Conservation (phyloP, 257 asterid genomes). For the Lavandula angustifolia region DNA sequence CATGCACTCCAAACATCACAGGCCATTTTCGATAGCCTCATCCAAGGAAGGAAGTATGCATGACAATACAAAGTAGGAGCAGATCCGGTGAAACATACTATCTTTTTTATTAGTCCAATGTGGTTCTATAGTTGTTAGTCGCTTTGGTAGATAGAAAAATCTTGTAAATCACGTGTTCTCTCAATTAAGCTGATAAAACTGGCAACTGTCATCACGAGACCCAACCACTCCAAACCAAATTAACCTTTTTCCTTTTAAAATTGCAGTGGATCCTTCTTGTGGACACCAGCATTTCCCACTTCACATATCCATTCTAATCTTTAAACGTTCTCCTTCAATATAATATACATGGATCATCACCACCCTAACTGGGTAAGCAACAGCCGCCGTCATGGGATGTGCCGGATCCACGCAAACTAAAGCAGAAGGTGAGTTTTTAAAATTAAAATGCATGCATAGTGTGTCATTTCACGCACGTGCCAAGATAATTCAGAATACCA, state of each 20-base stretch:
- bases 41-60: too few species aligned
- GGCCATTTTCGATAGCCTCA: too few species aligned
- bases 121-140: too few species aligned
- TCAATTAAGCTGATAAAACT: constrained; percentile 25
- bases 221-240: constrained; percentile 41
- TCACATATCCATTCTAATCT: constrained; percentile 7
- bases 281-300: constrained; percentile 34
- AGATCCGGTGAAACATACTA: too few species aligned
- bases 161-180: too few species aligned
- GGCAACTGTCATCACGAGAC: constrained; percentile 55
- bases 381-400: constrained; percentile 57
- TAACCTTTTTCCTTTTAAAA: neutral
- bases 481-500: too few species aligned
- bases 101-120: too few species aligned
- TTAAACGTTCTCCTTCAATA: constrained; percentile 23
- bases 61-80: too few species aligned
- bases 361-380: constrained; percentile 11
- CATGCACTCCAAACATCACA: too few species aligned
- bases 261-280: constrained; percentile 33
- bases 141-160: too few species aligned
- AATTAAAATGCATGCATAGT: too few species aligned
- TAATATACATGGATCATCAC: constrained; percentile 26
- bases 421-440: constrained; percentile 45
- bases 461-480: too few species aligned
- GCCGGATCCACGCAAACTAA: constrained; percentile 65